Percentiles rank a stretch among this genome's conserved stretches.
Evolutionary conservation across 495 filamentous ascomycete genomes (phyloP).

Genomic region (Xylona heveae): DNA sequence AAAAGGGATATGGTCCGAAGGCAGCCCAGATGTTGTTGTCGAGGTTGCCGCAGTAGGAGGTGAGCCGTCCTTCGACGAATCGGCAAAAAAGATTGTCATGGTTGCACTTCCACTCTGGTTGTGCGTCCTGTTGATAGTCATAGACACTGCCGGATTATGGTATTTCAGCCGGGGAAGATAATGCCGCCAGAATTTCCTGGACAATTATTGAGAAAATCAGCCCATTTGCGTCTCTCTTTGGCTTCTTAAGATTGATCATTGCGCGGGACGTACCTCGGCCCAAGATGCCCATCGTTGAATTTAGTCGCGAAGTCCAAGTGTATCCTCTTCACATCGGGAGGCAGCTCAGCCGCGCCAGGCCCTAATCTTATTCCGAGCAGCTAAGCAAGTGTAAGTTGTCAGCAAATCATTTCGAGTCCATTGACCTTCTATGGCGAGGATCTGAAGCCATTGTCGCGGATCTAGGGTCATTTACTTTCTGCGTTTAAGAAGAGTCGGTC

Average conservation of each 20-base stretch:
- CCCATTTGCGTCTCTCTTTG: neutral
- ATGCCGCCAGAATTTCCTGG: conserved; percentile 68
- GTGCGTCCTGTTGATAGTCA: conserved; percentile 51
- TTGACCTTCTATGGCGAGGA: neutral
- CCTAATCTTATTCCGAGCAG: conserved; percentile 52
- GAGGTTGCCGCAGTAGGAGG: conserved; percentile 9
- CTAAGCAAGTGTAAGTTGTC: conserved; percentile 17
- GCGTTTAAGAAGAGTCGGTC: neutral
- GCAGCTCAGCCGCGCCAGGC: conserved; percentile 61
- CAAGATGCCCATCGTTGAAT: conserved; percentile 49
- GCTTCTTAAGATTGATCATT: too few relatives aligned
- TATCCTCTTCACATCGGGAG: conserved; percentile 59
- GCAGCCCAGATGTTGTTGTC: conserved; percentile 16
- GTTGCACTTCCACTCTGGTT: conserved; percentile 36
- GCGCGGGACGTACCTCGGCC: conserved; percentile 38
- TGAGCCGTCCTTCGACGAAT: conserved; percentile 12
- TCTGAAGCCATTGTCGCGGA: conserved; percentile 1
- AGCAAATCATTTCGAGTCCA: neutral
- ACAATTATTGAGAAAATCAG: conserved; percentile 5
- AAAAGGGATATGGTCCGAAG: conserved; percentile 19
- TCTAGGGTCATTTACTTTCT: conserved; percentile 18
- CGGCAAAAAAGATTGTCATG: conserved; percentile 52
- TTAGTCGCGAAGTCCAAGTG: conserved; percentile 59
- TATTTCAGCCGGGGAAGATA: conserved; percentile 77
- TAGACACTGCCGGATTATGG: conserved; percentile 69